A percentile compares a stretch with the other conserved stretches of the same genome.
phyloP scores from a whole-genome alignment of 441 rosid species.

The Pelargonium citronellum region DNA sequence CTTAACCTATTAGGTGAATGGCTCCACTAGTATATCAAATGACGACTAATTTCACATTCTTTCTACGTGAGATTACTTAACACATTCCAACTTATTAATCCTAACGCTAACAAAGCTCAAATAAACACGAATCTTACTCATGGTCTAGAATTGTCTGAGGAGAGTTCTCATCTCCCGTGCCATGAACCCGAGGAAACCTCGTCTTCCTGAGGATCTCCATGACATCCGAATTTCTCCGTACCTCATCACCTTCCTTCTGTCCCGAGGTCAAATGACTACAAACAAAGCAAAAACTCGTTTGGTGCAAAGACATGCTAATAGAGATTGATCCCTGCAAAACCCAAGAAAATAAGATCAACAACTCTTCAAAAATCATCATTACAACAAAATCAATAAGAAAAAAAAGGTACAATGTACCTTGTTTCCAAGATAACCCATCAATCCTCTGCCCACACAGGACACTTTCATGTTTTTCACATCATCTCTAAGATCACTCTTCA shows the following conservation, averaged over 20 bases:
- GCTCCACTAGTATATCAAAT: too few relatives aligned
- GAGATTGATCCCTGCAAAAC: constrained; percentile 87
- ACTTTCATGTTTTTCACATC: constrained; percentile 81
- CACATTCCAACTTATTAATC: too few relatives aligned
- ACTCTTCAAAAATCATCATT: background rate
- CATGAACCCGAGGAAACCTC: constrained; percentile 78
- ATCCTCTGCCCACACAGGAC: constrained; percentile 92
- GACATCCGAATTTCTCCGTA: constrained; percentile 90
- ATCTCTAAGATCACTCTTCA: constrained; percentile 75
- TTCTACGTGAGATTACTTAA: too few relatives aligned
- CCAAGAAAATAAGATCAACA: constrained; percentile 25
- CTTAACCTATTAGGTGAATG: too few relatives aligned
- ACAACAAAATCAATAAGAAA: too few relatives aligned
- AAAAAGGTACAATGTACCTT: constrained; percentile 43
- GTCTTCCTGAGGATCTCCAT: constrained; percentile 96
- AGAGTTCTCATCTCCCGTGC: constrained; percentile 53
- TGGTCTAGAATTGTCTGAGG: constrained; percentile 87
- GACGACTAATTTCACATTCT: too few relatives aligned
- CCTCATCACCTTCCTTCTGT: constrained; percentile 97
- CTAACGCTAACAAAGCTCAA: background rate
- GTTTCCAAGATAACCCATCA: constrained; percentile 96
- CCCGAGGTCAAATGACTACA: constrained; percentile 98
- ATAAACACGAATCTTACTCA: constrained; percentile 50
- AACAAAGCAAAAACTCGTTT: constrained; percentile 94
- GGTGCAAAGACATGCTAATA: constrained; percentile 92